Evolutionary conservation across 805 yeast species (phyloP).

Genomic region (Hanseniaspora occidentalis): DNA sequence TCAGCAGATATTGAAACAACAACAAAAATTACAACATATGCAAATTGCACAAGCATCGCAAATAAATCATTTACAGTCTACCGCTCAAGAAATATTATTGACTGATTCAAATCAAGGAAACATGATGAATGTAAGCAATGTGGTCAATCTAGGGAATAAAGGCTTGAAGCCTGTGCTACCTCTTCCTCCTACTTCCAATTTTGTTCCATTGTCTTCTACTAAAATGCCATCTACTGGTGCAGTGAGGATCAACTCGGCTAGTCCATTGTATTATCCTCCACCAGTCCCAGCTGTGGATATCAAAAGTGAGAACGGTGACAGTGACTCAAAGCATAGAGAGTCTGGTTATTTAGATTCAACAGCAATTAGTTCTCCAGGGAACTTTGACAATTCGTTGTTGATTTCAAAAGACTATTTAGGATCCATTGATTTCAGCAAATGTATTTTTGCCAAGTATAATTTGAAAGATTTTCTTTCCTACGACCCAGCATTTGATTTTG

Average conservation of each 20-base stretch:
- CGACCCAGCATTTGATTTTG: constrained; percentile 42
- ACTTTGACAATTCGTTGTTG: not conserved
- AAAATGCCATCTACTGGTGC: not conserved
- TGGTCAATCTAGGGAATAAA: no score
- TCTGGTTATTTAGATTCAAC: no score
- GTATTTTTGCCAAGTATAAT: constrained; percentile 35
- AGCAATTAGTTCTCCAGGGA: not conserved
- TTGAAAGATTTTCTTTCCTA: constrained; percentile 32
- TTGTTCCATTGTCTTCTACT: not conserved
- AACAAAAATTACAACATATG: not conserved
- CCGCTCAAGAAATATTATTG: no score
- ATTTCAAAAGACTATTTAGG: constrained; percentile 15
- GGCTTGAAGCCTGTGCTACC: not conserved
- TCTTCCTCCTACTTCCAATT: not conserved
- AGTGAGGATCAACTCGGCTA: no score
- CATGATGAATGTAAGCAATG: no score
- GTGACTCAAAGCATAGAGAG: no score
- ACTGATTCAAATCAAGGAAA: no score
- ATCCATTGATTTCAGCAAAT: constrained; percentile 27
- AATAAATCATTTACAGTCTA: no score
- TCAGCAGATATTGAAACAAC: not conserved
- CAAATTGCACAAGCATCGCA: not conserved
- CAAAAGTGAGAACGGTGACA: no score
- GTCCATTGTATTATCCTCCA: no score
- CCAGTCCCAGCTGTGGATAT: no score